Percentiles rank a stretch among this genome's conserved stretches.
Evolutionary conservation across 179 eudicot genomes (phyloP).

Genomic region (Amaranthus tricolor): DNA sequence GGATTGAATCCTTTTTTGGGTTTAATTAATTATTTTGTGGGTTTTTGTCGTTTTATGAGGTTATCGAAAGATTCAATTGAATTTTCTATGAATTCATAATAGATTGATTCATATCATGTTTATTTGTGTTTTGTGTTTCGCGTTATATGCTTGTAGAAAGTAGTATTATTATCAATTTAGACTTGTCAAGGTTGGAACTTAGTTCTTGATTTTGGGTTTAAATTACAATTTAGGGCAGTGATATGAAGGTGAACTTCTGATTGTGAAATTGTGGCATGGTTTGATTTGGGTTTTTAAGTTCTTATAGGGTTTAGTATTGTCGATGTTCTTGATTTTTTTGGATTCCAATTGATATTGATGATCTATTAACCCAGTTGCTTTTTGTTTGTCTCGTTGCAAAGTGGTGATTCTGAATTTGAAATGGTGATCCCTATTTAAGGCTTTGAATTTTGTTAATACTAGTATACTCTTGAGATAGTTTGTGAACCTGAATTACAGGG

Average conservation of each 20-base stretch:
- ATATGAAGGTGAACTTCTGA: constrained; percentile 6
- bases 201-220: neutral
- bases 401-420: neutral
- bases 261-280: neutral
- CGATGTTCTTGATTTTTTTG: neutral
- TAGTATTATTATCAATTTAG: constrained; percentile 8
- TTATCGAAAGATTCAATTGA: neutral
- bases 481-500: neutral
- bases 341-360: neutral
- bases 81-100: constrained; percentile 3
- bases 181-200: neutral
- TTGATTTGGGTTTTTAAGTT: neutral
- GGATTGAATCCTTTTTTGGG: constrained; percentile 20
- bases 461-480: constrained; percentile 4
- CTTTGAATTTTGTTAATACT: neutral
- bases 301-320: constrained; percentile 3
- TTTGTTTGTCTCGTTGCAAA: neutral
- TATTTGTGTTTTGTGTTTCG: neutral
- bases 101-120: constrained; percentile 4
- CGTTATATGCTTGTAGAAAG: neutral
- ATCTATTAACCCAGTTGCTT: neutral
- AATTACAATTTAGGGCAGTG: neutral
- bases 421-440: neutral
- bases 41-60: neutral
- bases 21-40: constrained; percentile 14